Conservation (phyloP, 2,329 filamentous ascomycete genomes). For the Orbilia javanica region DNA sequence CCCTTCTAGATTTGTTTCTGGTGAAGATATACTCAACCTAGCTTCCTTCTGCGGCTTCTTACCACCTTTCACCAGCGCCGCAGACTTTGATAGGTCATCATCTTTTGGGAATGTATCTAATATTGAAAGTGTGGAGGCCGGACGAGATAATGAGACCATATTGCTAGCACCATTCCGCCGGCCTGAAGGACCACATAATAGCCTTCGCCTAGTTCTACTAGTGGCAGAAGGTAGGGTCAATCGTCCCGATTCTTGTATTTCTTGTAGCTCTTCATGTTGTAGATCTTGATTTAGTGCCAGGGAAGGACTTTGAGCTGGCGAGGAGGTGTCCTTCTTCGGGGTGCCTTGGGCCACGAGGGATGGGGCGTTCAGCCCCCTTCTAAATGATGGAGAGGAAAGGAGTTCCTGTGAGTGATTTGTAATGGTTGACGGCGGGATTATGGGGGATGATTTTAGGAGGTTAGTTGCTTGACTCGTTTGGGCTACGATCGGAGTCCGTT, state of each 20-base stretch:
- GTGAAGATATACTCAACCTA: too few relatives aligned
- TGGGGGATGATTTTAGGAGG: neutral
- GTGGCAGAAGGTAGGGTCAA: conserved; percentile 45
- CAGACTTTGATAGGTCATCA: neutral
- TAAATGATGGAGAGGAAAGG: conserved; percentile 19
- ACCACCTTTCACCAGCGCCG: neutral
- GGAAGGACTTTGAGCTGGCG: neutral
- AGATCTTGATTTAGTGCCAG: conserved; percentile 1
- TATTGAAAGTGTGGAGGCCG: conserved; percentile 36
- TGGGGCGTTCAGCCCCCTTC: neutral
- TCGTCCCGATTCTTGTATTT: neutral
- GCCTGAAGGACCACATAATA: conserved; percentile 47
- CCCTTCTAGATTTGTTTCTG: neutral
- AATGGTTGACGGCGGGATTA: conserved; percentile 13
- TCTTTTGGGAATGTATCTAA: conserved; percentile 21
- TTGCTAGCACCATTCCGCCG: neutral
- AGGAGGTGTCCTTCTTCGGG: neutral
- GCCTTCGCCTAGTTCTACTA: conserved; percentile 41
- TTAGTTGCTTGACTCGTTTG: neutral
- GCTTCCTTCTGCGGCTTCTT: neutral
- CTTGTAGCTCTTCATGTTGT: neutral
- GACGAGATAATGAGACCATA: conserved; percentile 18
- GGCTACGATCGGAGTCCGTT: neutral
- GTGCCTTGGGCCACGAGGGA: neutral
- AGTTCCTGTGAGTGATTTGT: conserved; percentile 23